Base-by-base conservation (phyloP, 345 rosid genomes). In the Viola odorata region DNA sequence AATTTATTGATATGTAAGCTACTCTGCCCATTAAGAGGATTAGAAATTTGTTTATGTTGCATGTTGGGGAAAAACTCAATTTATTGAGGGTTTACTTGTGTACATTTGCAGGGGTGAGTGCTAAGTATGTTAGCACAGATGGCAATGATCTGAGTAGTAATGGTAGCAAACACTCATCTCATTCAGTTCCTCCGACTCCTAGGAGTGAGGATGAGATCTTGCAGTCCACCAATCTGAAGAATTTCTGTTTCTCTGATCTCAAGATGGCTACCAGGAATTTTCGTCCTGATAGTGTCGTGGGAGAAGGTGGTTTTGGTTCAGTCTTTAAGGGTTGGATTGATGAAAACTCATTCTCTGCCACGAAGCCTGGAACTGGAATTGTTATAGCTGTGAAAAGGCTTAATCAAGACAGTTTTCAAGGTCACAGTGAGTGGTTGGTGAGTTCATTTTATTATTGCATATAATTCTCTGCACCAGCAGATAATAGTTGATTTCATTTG, bases 371-470 rank as follows among this genome's bases (percentile, higher is more conserved):
- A 54, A 82, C 80, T 14, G 99, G 99, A 75, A 67, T 81, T 39
- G 88, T 85, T 41, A 82, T 95, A 68, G 99, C 99, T 3, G 92
- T 81, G 62, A 95, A 95, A 80, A 86, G 78, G 80, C 91, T 91
- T 16, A 95, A 91, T 80, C 86, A 77, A 64, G 99, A 86, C 44
- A 78, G 97, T n/a, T 77, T 75, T 53, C 99, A 95, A 70, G 97
- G 99, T 57, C 96, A 95, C 79, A 91, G 72, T 69, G 99, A 95
- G 76, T 95, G 99, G 99, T 73, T 91, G 87, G 97, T 92, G 67
- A 76, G 85, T 80, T 71, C 68, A 52, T 44, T 61, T 56, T 77
- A 52, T 41, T 44, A 56, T 45, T 49, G 39, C 15, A 57, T 44
- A 9, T 37, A n/a, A 12, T 57, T 61, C 13, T 55, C 44, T 10